phyloP scores from a whole-genome alignment of 2,329 filamentous ascomycete genomes.

The Fusarium xyrophilum region DNA sequence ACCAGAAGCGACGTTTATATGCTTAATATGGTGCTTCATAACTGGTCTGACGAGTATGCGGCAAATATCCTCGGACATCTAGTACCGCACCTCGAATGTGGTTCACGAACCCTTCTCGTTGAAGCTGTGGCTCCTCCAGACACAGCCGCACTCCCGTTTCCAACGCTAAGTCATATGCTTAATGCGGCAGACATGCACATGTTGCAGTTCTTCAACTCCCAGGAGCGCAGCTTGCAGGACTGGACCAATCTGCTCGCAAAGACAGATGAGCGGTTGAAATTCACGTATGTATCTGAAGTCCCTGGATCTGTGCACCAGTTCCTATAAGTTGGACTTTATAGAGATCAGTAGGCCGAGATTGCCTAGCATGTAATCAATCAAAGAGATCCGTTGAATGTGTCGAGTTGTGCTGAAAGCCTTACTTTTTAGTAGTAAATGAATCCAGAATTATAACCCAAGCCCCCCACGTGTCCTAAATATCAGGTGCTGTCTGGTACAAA shows the following conservation, averaged over 20 bases:
- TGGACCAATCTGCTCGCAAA: constrained; percentile 14
- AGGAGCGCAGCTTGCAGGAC: constrained; percentile 19
- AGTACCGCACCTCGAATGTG: constrained; percentile 52
- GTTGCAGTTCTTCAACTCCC: constrained; percentile 55
- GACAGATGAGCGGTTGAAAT: constrained; percentile 25
- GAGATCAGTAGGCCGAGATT: neutral
- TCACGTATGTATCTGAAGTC: constrained; percentile 2
- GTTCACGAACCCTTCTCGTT: constrained; percentile 49
- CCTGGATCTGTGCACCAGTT: constrained; percentile 10
- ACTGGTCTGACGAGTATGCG: constrained; percentile 57
- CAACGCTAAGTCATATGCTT: neutral
- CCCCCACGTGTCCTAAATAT: accelerated
- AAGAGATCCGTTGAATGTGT: neutral
- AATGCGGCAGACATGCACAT: constrained; percentile 50
- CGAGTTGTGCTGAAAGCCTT: accelerated
- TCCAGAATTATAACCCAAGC: neutral
- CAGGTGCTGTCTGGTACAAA: neutral
- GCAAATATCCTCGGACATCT: constrained; percentile 50
- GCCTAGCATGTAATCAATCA: neutral
- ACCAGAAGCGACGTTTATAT: constrained; percentile 56
- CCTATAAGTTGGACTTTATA: neutral
- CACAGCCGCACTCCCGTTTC: constrained; percentile 30
- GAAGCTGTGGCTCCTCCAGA: constrained; percentile 44
- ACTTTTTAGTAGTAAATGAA: neutral
- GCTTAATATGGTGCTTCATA: constrained; percentile 61